Base-by-base conservation (phyloP, 345 rosid species). In the Xanthoceras sorbifolium region DNA sequence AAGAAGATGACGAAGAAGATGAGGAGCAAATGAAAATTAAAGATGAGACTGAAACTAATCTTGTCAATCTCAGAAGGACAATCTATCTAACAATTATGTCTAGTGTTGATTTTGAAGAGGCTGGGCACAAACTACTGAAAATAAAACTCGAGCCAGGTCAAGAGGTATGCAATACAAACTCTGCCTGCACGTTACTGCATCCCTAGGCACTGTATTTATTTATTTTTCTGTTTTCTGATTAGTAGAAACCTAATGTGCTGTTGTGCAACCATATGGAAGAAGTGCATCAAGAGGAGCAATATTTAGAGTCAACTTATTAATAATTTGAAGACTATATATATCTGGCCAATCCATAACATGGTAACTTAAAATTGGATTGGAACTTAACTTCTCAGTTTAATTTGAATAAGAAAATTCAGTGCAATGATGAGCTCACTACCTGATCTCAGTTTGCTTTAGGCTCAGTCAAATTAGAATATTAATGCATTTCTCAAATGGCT, bases 21-120 rank as follows among this genome's bases (percentile, higher is more conserved):
- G 97, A 93, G 68, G 86, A 88, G 80, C 76, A 80, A 73, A 93
- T 91, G 97, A 76, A 86, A 82, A 96, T 96, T 78, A 87, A 71
- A 71, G 99, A 96, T 68, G 97, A 96, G 82, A 96, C 98, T 12
- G 99, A 93, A 88, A 93, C 98, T n/a, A 92, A 96, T 80, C 97
- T 96, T 82, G 80, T 96, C 65, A 96, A 93, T 77, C 94, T 96
- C 38, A 89, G 99, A 68, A 93, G 99, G 84, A 96, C 99, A 79
- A 96, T 96, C 71, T 96, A 96, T 79, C 82, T 93, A 36, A 93
- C 98, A 31, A 96, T 96, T 31, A 96, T 96, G 99, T 96, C 99
- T 57, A 96, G 99, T 77, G 99, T 92, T 64, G 98, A 93, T 79
- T 96, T 93, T 78, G 98, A 96, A 87, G 98, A 93, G 85, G 99